Percentiles rank a stretch among this genome's conserved stretches.
These are phyloP conservation scores for Podaxis rugospora DNA, from an alignment of 768 basidiomycete species.

Conservation along the genomic window DNA sequence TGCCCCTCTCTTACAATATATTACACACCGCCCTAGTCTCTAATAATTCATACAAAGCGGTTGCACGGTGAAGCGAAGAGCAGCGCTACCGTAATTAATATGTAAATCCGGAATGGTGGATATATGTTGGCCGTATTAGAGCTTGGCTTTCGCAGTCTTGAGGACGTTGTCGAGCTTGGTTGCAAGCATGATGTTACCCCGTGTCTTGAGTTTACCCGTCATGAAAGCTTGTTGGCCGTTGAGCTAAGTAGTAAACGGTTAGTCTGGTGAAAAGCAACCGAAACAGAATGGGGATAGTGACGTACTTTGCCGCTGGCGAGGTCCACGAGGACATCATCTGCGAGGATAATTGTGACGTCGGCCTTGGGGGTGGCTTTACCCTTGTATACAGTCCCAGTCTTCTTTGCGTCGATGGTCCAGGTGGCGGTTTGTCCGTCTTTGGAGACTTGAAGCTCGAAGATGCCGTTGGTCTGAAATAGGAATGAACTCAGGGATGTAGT, in stretches of 20 bases:
- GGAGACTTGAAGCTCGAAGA: constrained; percentile 81
- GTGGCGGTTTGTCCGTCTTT: constrained; percentile 64
- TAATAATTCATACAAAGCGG: not conserved
- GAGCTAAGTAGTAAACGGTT: constrained; percentile 36
- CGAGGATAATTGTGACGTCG: constrained; percentile 78
- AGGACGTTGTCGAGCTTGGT: constrained; percentile 86
- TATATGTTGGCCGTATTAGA: constrained; percentile 22
- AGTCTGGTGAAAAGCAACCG: not conserved
- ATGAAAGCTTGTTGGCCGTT: constrained; percentile 96
- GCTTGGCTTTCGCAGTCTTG: constrained; percentile 48
- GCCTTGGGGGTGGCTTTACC: constrained; percentile 70
- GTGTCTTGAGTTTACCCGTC: constrained; percentile 90
- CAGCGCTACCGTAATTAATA: not conserved
- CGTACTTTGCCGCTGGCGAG: constrained; percentile 71
- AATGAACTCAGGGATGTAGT: not conserved
- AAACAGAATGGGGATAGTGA: not conserved
- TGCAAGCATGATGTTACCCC: constrained; percentile 90
- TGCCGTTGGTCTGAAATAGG: constrained; percentile 67
- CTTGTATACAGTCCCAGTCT: constrained; percentile 70
- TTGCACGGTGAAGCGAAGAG: not conserved
- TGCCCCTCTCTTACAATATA: constrained; percentile 4
- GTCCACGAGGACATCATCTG: constrained; percentile 69
- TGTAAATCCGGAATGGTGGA: not conserved
- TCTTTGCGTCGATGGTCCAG: constrained; percentile 96
- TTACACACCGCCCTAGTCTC: constrained; percentile 8